These are phyloP conservation scores for Aspergillus pseudoterreus DNA, from an alignment of 2,329 filamentous ascomycete genomes.

Conservation along the genomic window DNA sequence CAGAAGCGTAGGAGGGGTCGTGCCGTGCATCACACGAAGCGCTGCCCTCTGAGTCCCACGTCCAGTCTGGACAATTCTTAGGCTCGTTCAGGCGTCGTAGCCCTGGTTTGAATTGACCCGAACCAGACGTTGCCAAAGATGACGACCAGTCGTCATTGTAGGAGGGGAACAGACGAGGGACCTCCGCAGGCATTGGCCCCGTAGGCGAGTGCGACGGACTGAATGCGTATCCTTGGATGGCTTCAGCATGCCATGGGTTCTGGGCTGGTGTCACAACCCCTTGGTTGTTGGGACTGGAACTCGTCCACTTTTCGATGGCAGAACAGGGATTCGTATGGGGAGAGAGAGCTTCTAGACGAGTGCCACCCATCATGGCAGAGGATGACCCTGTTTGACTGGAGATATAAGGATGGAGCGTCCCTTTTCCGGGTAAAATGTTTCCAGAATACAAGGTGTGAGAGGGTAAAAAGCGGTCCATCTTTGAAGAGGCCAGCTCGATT, in stretches of 20 bases:
- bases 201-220: slow-evolving; percentile 11
- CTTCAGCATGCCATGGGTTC: slow-evolving; percentile 11
- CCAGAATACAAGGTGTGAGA: slow-evolving; percentile 16
- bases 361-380: slow-evolving; percentile 10
- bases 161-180: slow-evolving; percentile 11
- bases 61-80: slow-evolving; percentile 12
- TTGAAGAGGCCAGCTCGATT: background rate
- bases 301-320: slow-evolving; percentile 18
- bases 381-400: slow-evolving; percentile 17
- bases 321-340: slow-evolving; percentile 16
- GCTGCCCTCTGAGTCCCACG: slow-evolving; percentile 5
- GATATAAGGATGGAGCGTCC: slow-evolving; percentile 13
- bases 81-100: slow-evolving; percentile 7
- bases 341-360: slow-evolving; percentile 9
- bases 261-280: slow-evolving; percentile 15
- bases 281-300: slow-evolving; percentile 19
- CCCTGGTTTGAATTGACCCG: slow-evolving; percentile 12
- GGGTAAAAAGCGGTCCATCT: slow-evolving; percentile 22
- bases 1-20: slow-evolving; percentile 9
- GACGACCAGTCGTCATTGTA: slow-evolving; percentile 9
- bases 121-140: slow-evolving; percentile 10
- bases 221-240: slow-evolving; percentile 11
- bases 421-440: slow-evolving; percentile 22
- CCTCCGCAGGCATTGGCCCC: slow-evolving; percentile 4
- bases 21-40: slow-evolving; percentile 3